Evolutionary conservation across 805 yeast genomes (phyloP).

Genomic region (Saccharomycopsis microspora): DNA sequence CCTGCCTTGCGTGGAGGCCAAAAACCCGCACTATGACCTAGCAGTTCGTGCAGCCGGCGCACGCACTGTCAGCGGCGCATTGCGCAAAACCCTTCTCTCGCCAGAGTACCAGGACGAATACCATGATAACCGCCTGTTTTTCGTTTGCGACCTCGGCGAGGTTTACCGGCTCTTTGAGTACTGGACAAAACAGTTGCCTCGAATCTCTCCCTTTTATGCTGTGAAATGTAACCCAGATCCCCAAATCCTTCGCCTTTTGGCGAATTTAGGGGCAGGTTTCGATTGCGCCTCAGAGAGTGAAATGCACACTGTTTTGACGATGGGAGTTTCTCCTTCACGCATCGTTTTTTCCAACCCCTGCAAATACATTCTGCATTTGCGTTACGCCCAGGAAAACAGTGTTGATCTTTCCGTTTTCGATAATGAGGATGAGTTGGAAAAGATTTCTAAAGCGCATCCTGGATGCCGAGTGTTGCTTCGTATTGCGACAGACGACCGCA

Average conservation of each 20-base stretch:
- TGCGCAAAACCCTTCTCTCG: not conserved
- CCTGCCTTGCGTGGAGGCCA: not conserved
- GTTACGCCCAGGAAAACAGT: conserved; percentile 47
- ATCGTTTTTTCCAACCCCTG: conserved; percentile 93
- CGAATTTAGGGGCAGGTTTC: conserved; percentile 58
- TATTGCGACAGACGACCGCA: conserved; percentile 79
- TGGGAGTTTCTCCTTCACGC: conserved; percentile 54
- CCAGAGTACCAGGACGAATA: conserved; percentile 33
- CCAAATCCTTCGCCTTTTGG: conserved; percentile 45
- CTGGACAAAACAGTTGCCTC: conserved; percentile 60
- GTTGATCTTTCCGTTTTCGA: conserved; percentile 82
- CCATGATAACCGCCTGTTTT: conserved; percentile 74
- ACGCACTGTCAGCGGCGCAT: conserved; percentile 4
- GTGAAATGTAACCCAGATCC: conserved; percentile 84
- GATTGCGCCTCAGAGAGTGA: conserved; percentile 92
- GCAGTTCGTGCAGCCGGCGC: not conserved
- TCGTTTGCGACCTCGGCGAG: conserved; percentile 75
- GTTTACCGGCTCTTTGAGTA: conserved; percentile 46
- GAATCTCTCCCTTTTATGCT: conserved; percentile 83
- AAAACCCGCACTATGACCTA: conserved; percentile 6
- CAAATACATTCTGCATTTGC: conserved; percentile 72
- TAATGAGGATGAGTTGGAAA: conserved; percentile 72
- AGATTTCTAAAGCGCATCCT: conserved; percentile 60
- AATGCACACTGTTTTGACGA: conserved; percentile 49
- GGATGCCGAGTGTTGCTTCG: conserved; percentile 62